A percentile compares a stretch with the other conserved stretches of the same genome.
Evolutionary conservation across 345 rosid genomes (phyloP).

Genomic region (Orychophragmus violaceus): DNA sequence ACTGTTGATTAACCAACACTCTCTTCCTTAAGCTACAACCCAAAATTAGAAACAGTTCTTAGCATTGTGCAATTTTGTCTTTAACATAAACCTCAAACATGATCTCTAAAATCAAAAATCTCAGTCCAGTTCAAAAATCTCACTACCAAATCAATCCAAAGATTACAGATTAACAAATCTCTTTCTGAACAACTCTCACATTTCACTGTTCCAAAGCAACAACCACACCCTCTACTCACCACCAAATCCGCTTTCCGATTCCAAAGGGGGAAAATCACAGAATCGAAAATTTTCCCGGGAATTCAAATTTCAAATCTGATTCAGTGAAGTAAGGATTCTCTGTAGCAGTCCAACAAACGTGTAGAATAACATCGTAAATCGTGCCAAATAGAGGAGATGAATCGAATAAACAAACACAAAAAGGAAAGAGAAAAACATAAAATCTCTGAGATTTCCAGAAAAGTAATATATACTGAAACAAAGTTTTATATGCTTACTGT

Average conservation of each 20-base stretch:
- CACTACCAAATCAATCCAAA: background rate
- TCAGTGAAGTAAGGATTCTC: background rate
- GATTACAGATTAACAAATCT: background rate
- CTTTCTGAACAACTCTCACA: slow-evolving; percentile 5
- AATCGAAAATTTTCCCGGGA: background rate
- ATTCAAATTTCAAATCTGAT: slow-evolving; percentile 11
- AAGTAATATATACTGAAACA: background rate
- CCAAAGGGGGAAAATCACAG: background rate
- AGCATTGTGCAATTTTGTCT: background rate
- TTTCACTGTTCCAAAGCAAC: slow-evolving; percentile 2
- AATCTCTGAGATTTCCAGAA: slow-evolving; percentile 9
- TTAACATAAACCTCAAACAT: background rate
- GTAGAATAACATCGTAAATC: slow-evolving; percentile 20
- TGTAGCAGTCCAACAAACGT: slow-evolving; percentile 9
- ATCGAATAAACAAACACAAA: slow-evolving; percentile 25
- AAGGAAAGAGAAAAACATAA: slow-evolving; percentile 5
- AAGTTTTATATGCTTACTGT: background rate
- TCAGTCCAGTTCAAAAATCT: background rate
- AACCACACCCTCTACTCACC: slow-evolving; percentile 1
- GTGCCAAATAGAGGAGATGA: slow-evolving; percentile 7
- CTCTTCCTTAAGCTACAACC: slow-evolving; percentile 16
- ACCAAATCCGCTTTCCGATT: background rate
- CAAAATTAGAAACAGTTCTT: slow-evolving; percentile 10
- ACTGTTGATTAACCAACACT: background rate
- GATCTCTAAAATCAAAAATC: background rate